Evolutionary conservation across 768 basidiomycete genomes (phyloP).

Genomic region (Phaeotremella skinneri): DNA sequence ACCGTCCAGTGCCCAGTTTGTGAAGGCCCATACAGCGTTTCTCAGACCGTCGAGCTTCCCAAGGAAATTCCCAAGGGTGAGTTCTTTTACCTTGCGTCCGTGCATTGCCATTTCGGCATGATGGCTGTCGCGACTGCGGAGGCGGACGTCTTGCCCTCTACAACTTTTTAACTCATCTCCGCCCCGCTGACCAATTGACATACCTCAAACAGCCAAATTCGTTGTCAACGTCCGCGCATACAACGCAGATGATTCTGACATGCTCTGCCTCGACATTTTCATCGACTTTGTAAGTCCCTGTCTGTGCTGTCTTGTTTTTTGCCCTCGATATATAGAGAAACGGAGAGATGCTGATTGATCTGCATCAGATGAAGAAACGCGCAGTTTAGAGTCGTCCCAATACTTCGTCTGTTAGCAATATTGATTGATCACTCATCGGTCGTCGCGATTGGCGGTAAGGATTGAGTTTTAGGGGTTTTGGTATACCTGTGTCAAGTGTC

Average conservation of each 20-base stretch:
- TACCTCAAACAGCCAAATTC: conserved; percentile 70
- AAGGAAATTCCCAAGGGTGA: conserved; percentile 80
- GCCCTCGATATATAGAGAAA: too few species aligned
- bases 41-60: conserved; percentile 80
- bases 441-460: too few species aligned
- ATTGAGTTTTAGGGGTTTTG: too few species aligned
- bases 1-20: conserved; percentile 80
- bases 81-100: conserved; percentile 37
- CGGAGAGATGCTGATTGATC: not conserved
- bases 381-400: too few species aligned
- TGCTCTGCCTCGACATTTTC: conserved; percentile 75
- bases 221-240: conserved; percentile 65
- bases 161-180: too few species aligned
- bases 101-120: not conserved
- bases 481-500: too few species aligned
- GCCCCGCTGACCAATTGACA: conserved; percentile 1
- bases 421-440: too few species aligned
- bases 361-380: conserved; percentile 21
- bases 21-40: conserved; percentile 66
- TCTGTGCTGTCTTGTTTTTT: not conserved
- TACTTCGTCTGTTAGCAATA: too few species aligned
- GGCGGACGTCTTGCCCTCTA: too few species aligned
- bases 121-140: too few species aligned
- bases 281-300: conserved; percentile 63
- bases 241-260: conserved; percentile 67